These are phyloP conservation scores for Clarireedia monteithiana DNA, from an alignment of 2,329 filamentous ascomycete species.

Conservation along the genomic window DNA sequence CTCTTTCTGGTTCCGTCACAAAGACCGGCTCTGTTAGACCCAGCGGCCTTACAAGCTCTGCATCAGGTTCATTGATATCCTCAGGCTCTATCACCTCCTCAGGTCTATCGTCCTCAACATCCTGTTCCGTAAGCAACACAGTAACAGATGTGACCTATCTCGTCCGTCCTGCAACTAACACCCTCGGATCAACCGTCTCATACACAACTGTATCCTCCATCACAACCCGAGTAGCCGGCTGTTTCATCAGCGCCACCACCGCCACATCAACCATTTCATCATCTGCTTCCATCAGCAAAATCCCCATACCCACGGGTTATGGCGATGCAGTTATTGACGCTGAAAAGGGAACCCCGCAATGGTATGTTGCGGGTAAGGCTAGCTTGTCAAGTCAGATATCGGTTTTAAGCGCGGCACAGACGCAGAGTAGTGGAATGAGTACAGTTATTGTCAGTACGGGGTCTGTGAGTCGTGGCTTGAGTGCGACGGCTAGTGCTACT, in stretches of 20 bases:
- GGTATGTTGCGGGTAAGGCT: neutral
- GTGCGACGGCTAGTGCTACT: no score
- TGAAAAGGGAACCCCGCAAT: neutral
- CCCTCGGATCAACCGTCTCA: neutral
- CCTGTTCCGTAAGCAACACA: neutral
- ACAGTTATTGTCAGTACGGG: neutral
- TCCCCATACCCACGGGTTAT: neutral
- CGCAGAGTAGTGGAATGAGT: neutral
- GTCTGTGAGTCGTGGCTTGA: neutral
- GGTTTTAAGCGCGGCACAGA: neutral
- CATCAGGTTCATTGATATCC: neutral
- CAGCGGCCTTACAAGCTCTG: neutral
- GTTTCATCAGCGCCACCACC: neutral
- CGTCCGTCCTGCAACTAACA: neutral
- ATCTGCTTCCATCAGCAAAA: neutral
- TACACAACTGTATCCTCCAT: constrained; percentile 1
- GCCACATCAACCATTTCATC: neutral
- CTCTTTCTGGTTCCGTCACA: neutral
- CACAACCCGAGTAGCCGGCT: neutral
- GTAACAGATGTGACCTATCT: constrained; percentile 2
- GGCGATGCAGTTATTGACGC: neutral
- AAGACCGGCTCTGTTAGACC: neutral
- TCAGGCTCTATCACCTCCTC: neutral
- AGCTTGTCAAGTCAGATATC: neutral
- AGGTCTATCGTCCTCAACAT: neutral